Conservation (phyloP, 495 filamentous ascomycete genomes). For the Bacidia rubella region DNA sequence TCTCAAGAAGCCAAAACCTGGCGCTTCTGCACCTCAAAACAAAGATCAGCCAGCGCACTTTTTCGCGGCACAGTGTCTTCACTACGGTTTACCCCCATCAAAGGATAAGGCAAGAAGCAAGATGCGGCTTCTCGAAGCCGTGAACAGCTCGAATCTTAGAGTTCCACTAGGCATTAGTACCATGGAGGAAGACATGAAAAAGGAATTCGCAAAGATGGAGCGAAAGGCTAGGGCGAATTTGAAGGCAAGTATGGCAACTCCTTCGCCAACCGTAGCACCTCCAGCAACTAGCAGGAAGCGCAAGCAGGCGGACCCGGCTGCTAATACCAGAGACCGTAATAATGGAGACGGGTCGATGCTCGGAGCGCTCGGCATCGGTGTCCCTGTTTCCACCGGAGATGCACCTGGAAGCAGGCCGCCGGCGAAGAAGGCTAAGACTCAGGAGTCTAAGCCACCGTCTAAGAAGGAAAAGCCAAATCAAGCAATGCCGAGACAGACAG, state of each 20-base stretch:
- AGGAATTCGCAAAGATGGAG: constrained; percentile 34
- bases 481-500: constrained; percentile 3
- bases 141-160: constrained; percentile 29
- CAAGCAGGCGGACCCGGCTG: constrained; percentile 6
- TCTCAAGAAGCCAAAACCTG: constrained; percentile 10
- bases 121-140: constrained; percentile 39
- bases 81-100: constrained; percentile 41
- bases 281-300: constrained; percentile 12
- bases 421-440: neutral
- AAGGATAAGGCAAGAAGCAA: constrained; percentile 42
- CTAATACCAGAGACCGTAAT: neutral
- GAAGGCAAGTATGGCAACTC: constrained; percentile 8
- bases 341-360: neutral
- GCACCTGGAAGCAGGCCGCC: neutral
- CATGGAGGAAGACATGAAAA: constrained; percentile 39
- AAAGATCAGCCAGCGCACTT: constrained; percentile 40
- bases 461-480: constrained; percentile 1
- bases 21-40: constrained; percentile 14
- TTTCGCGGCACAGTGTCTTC: constrained; percentile 45
- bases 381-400: constrained; percentile 4
- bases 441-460: neutral
- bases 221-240: constrained; percentile 31
- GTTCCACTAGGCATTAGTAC: constrained; percentile 30
- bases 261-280: neutral
- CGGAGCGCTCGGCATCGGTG: neutral